Base-by-base conservation (phyloP, 495 filamentous ascomycete species). In the Friedmanniomyces endolithicus region DNA sequence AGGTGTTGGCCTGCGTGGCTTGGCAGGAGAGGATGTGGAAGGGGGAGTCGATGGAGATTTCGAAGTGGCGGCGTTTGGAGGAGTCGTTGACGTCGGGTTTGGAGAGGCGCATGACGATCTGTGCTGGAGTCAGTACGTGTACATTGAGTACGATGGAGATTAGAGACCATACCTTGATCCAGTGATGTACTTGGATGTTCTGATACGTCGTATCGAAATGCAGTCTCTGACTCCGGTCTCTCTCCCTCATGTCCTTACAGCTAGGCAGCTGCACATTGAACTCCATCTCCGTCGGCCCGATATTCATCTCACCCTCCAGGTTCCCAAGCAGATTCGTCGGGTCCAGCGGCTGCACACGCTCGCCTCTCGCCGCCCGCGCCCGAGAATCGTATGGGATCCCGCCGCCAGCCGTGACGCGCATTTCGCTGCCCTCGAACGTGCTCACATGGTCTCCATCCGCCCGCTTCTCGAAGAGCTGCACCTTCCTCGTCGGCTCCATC, bases 31-130 rank as follows among this genome's bases (percentile, higher is more conserved):
- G 85, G 35, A 96, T 85, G 58, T 95, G 90, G 66, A 97, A 94
- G 9, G 92, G 92, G 14, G 88, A 95, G 71, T 98, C 92, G 60
- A 98, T 98, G 55, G 92, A 96, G 59, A 98, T 98, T 67, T 98
- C 92, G 56, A 97, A 98, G 66, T 97, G 94, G 23, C 92, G 80
- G 46, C 92, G 81, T 51, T 90, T 92, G 6, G 74, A 72, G 0
- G 92, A 81, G 62, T 98, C 86, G 23, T 82, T 78, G 54, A 79
- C 74, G 63, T 98, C 92, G 4, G 84, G 71, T 61, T 88, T 90
- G 20, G 89, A 95, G 34, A 98, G 84, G 52, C 92, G 88, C 79
- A 98, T 86, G 49, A 98, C 88, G 63, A 98, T 92, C 92, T 98
- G 57, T 11, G 23, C 59, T 20, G 23, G 25, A n/a, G 50, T 75